These are phyloP conservation scores for Chenopodium formosanum DNA, from an alignment of 148 eudicot species.

Conservation along the genomic window DNA sequence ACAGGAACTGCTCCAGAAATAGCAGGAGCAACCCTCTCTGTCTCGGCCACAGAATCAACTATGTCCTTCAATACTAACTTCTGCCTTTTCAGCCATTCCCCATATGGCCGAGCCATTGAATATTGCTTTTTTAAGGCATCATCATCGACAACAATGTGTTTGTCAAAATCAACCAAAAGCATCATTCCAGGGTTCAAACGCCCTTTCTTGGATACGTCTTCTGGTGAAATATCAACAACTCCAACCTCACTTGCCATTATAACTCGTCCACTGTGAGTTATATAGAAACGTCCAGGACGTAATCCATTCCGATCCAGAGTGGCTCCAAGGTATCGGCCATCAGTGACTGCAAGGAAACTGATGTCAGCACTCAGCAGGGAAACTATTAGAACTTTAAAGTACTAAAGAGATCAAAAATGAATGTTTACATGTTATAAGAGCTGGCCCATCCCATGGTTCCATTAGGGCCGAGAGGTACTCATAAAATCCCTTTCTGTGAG, in stretches of 20 bases:
- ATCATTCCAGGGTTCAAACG: slow-evolving; percentile 99
- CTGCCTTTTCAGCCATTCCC: slow-evolving; percentile 86
- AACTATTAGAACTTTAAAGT: not conserved
- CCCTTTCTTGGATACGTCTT: slow-evolving; percentile 91
- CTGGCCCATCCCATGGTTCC: slow-evolving; percentile 99
- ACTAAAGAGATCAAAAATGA: not conserved
- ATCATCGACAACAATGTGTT: slow-evolving; percentile 92
- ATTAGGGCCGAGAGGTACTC: slow-evolving; percentile 90
- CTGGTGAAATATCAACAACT: slow-evolving; percentile 93
- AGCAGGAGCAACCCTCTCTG: slow-evolving; percentile 55
- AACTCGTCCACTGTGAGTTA: slow-evolving; percentile 93
- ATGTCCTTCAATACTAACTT: slow-evolving; percentile 80
- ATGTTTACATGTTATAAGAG: slow-evolving; percentile 85
- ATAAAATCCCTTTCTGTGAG: slow-evolving; percentile 74
- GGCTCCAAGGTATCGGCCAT: slow-evolving; percentile 98
- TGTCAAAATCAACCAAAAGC: slow-evolving; percentile 98
- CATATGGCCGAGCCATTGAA: slow-evolving; percentile 85
- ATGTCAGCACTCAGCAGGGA: slow-evolving; percentile 33
- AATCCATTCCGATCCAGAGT: slow-evolving; percentile 95
- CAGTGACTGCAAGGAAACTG: slow-evolving; percentile 71
- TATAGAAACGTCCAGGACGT: slow-evolving; percentile 95
- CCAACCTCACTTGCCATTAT: slow-evolving; percentile 99
- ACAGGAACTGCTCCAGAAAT: slow-evolving; percentile 75
- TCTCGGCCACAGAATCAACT: slow-evolving; percentile 72
- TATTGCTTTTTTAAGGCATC: slow-evolving; percentile 93